These are phyloP conservation scores for Cystofilobasidium bisporidii DNA, from an alignment of 768 basidiomycete species.

Conservation along the genomic window DNA sequence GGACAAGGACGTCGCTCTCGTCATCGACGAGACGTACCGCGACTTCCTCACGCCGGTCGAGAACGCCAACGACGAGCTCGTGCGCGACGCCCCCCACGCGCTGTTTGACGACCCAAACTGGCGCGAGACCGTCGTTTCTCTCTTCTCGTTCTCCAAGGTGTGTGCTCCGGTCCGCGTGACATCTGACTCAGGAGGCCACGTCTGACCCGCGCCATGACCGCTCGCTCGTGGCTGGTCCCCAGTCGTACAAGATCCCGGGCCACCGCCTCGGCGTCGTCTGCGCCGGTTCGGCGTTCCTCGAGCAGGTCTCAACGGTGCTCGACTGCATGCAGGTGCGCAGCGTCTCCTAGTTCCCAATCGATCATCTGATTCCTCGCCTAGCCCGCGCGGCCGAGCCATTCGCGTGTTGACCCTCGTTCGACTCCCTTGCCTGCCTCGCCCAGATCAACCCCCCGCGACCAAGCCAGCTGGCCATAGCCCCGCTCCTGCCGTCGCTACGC, in stretches of 20 bases:
- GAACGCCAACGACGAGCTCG: conserved; percentile 12
- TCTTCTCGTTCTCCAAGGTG: conserved; percentile 69
- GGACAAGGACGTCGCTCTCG: conserved; percentile 51
- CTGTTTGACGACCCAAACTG: conserved; percentile 45
- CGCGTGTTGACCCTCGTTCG: too few relatives aligned
- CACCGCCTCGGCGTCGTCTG: conserved; percentile 67
- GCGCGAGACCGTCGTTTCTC: conserved; percentile 55
- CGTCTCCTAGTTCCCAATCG: too few relatives aligned
- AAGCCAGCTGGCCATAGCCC: conserved; percentile 55
- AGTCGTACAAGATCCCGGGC: conserved; percentile 49
- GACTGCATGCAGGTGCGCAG: conserved; percentile 70
- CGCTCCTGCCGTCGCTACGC: conserved; percentile 50
- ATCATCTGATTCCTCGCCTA: too few relatives aligned
- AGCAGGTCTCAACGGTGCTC: conserved; percentile 52
- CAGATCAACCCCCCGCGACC: conserved; percentile 48
- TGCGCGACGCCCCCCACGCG: conserved; percentile 34
- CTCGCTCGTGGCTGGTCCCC: too few relatives aligned
- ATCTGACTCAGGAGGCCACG: too few relatives aligned
- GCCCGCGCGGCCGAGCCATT: too few relatives aligned
- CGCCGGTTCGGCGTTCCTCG: conserved; percentile 51
- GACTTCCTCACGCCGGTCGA: conserved; percentile 55
- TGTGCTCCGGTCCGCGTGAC: conserved; percentile 44
- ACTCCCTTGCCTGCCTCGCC: too few relatives aligned
- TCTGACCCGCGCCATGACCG: too few relatives aligned
- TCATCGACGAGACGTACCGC: conserved; percentile 82